These are phyloP conservation scores for Lactarius evosmus DNA, from an alignment of 768 basidiomycete species.

Conservation along the genomic window DNA sequence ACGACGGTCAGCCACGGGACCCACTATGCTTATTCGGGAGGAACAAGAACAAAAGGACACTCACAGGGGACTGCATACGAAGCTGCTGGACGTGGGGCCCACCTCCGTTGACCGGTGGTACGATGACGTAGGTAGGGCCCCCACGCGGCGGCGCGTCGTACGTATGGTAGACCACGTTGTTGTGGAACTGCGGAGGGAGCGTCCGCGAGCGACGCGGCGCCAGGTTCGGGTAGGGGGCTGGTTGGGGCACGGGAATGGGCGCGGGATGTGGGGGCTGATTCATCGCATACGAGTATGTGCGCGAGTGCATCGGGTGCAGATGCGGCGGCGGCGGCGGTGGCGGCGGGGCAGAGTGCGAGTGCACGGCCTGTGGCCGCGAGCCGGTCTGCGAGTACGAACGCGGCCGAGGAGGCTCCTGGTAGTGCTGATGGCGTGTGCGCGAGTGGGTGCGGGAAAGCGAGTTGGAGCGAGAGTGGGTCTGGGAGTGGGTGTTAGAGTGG, in stretches of 20 bases:
- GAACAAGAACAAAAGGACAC: conserved; percentile 12
- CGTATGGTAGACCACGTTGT: conserved; percentile 14
- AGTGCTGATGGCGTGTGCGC: conserved; percentile 2
- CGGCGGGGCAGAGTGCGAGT: neutral
- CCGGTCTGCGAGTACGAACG: conserved; percentile 17
- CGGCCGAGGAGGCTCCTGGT: conserved; percentile 7
- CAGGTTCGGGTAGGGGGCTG: neutral
- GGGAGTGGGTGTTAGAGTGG: conserved; percentile 3
- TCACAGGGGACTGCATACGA: conserved; percentile 20
- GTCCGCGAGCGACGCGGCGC: conserved; percentile 21
- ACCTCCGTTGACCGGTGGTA: conserved; percentile 7
- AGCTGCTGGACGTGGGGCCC: neutral
- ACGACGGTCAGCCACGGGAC: conserved; percentile 5
- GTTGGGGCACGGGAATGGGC: conserved; percentile 18
- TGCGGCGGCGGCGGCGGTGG: neutral
- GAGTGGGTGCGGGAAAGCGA: conserved; percentile 10
- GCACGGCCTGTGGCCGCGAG: conserved; percentile 8
- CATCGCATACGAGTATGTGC: conserved; percentile 25
- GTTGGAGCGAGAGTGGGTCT: conserved; percentile 18
- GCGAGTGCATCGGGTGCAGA: conserved; percentile 21
- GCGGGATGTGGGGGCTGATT: conserved; percentile 1
- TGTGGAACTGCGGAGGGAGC: conserved; percentile 17
- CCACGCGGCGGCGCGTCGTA: conserved; percentile 25
- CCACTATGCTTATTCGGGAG: neutral
- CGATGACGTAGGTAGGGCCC: conserved; percentile 21